Base-by-base conservation (phyloP, 2,329 filamentous ascomycete genomes). In the Alternaria ethzedia region DNA sequence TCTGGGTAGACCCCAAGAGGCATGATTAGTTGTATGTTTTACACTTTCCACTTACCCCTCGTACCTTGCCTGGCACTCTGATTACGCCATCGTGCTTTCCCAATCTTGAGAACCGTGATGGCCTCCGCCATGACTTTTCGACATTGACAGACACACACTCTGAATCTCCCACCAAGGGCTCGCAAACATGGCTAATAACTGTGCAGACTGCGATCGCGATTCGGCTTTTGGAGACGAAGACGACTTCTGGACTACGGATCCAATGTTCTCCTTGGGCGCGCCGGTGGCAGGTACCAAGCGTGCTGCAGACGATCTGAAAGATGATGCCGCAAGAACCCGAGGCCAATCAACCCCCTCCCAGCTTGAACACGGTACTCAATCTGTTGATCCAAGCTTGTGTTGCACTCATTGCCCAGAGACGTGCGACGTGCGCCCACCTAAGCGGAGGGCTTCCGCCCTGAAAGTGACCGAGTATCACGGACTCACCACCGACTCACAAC, bases 221-320 rank as follows among this genome's bases (percentile, higher is more conserved):
- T 76, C 74, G 43, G 68, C 75, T 51, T 77, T 74, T 72, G 75
- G 71, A 54, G 75, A 70, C 61, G 71, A 79, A 64, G 72, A 74
- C 50, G 58, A 68, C 59, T 69, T 73, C 61, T 66, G 67, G 62
- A 66, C 55, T 54, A 54, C 62, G 52, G 67, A 72, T 65, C 61
- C 73, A 55, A 78, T 78, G 75, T 73, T 75, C 58, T 59, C 71
- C 26, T 61, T 66, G 64, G 57, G 68, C 26, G 67, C 70, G n/a
- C 59, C 71, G 32, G 63, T 76, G 52, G 74, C 74, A 61, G 76
- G 75, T 32, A 72, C 73, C 62, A 79, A 79, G 71, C 76, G 77
- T 59, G 66, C 67, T 66, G 73, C 70, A 54, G 69, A 69, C 61
- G 59, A 65, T 57, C 65, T 71, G 61, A 70, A 64, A 59, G 62